Evolutionary conservation across 257 asterid species (phyloP).

Genomic region (Plantago ovata): DNA sequence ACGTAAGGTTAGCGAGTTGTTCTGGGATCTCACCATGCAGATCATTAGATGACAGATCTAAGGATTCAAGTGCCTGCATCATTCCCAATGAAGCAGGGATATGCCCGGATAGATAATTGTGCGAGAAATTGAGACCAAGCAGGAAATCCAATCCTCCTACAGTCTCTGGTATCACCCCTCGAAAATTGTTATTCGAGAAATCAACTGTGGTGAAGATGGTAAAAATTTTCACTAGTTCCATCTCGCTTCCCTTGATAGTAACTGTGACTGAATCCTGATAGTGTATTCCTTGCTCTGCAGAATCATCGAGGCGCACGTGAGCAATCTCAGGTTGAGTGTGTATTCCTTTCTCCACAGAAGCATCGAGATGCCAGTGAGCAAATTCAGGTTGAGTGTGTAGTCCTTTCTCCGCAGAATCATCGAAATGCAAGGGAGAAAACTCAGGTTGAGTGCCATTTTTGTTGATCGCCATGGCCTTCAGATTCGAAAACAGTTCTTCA

Average conservation of each 20-base stretch:
- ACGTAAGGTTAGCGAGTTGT: slow-evolving; percentile 28
- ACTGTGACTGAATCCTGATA: slow-evolving; percentile 42
- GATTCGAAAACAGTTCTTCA: slow-evolving; percentile 14
- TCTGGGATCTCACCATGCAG: slow-evolving; percentile 32
- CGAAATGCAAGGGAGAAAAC: slow-evolving; percentile 21
- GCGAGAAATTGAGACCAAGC: slow-evolving; percentile 37
- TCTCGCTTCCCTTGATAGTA: slow-evolving; percentile 33
- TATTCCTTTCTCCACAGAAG: background rate
- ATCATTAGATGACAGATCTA: slow-evolving; percentile 38
- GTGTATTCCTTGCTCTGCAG: slow-evolving; percentile 6
- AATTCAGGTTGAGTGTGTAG: no score
- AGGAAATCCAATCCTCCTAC: slow-evolving; percentile 28
- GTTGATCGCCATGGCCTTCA: slow-evolving; percentile 24
- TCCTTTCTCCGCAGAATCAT: no score
- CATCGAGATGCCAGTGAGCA: no score
- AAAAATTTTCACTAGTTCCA: slow-evolving; percentile 40
- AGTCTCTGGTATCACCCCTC: slow-evolving; percentile 32
- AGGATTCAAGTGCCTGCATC: slow-evolving; percentile 25
- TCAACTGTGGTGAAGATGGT: slow-evolving; percentile 35
- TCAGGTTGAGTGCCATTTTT: slow-evolving; percentile 3
- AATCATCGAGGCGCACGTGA: slow-evolving; percentile 15
- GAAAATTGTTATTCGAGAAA: slow-evolving; percentile 42
- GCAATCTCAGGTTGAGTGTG: slow-evolving; percentile 16
- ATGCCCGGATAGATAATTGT: slow-evolving; percentile 31
- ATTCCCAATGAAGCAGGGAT: slow-evolving; percentile 34